These are phyloP conservation scores for Xylaria polymorpha DNA, from an alignment of 2,329 filamentous ascomycete species.

Conservation along the genomic window DNA sequence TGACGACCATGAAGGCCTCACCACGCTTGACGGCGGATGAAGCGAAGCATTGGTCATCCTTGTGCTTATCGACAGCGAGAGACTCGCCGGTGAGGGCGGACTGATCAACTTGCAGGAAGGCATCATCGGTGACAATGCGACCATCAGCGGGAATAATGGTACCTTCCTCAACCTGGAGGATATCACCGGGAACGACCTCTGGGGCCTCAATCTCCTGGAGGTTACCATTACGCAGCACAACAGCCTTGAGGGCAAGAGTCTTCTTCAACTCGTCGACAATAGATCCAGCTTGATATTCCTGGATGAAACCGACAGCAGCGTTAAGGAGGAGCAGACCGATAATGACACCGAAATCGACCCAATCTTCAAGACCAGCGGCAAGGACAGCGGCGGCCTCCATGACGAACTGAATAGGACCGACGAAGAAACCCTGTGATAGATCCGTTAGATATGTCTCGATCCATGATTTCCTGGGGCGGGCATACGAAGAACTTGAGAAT, in stretches of 20 bases:
- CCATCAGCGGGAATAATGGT: conserved; percentile 93
- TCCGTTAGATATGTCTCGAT: conserved; percentile 12
- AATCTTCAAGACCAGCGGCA: conserved; percentile 85
- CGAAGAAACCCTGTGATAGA: conserved; percentile 70
- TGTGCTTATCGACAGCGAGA: conserved; percentile 88
- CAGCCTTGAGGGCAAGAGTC: conserved; percentile 87
- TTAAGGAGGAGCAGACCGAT: conserved; percentile 86
- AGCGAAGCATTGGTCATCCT: conserved; percentile 82
- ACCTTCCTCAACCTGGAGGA: conserved; percentile 90
- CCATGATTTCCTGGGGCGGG: conserved; percentile 1
- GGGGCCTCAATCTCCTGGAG: conserved; percentile 83
- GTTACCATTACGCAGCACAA: conserved; percentile 83
- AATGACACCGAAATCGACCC: conserved; percentile 95
- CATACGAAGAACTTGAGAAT: conserved; percentile 78
- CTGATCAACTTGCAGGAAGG: conserved; percentile 91
- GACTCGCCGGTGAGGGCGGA: conserved; percentile 93
- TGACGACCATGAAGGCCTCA: conserved; percentile 84
- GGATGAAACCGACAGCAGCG: conserved; percentile 85
- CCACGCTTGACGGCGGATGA: conserved; percentile 93
- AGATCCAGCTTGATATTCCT: conserved; percentile 89
- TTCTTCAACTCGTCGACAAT: conserved; percentile 94
- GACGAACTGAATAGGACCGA: conserved; percentile 92
- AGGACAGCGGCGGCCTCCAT: conserved; percentile 90
- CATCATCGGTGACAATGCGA: conserved; percentile 83
- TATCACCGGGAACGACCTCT: conserved; percentile 89